A percentile compares a stretch with the other conserved stretches of the same genome.
Evolutionary conservation across 768 basidiomycete species (phyloP).

Genomic region (Leccinum ochraceum): DNA sequence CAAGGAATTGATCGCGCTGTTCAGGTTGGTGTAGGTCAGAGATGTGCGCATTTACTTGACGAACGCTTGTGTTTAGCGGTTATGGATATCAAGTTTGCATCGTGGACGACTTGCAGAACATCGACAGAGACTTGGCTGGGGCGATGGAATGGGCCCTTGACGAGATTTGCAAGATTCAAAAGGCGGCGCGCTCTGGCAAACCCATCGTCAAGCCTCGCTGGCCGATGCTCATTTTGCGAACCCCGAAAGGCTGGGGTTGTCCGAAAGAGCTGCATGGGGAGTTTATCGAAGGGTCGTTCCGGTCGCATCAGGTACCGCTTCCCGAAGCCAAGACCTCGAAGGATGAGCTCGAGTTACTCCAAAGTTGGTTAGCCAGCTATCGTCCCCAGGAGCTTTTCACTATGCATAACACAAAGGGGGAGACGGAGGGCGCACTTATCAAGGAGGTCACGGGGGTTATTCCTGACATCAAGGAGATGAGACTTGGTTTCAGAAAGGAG

Average conservation of each 20-base stretch:
- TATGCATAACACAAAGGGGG: background rate
- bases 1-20: constrained; percentile 73
- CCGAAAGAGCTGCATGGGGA: constrained; percentile 69
- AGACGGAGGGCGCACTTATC: constrained; percentile 49
- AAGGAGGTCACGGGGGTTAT: constrained; percentile 58
- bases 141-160: constrained; percentile 79
- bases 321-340: constrained; percentile 64
- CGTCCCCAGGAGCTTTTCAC: constrained; percentile 66
- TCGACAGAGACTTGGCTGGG: constrained; percentile 79
- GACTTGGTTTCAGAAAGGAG: constrained; percentile 71
- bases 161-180: constrained; percentile 78
- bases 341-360: constrained; percentile 62
- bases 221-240: constrained; percentile 85
- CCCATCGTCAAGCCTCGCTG: constrained; percentile 88
- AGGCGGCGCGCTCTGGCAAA: constrained; percentile 71
- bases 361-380: constrained; percentile 77
- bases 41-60: background rate
- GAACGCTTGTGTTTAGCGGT: constrained; percentile 42
- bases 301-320: constrained; percentile 87
- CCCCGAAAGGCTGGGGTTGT: constrained; percentile 80
- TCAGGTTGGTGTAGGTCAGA: constrained; percentile 48
- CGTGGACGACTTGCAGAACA: constrained; percentile 62
- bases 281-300: constrained; percentile 79
- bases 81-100: constrained; percentile 91
- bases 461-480: constrained; percentile 55